Percentiles rank a stretch among this genome's conserved stretches.
These are phyloP conservation scores for Pseudocercospora pini-densiflorae DNA, from an alignment of 2,329 filamentous ascomycete genomes.

Conservation along the genomic window DNA sequence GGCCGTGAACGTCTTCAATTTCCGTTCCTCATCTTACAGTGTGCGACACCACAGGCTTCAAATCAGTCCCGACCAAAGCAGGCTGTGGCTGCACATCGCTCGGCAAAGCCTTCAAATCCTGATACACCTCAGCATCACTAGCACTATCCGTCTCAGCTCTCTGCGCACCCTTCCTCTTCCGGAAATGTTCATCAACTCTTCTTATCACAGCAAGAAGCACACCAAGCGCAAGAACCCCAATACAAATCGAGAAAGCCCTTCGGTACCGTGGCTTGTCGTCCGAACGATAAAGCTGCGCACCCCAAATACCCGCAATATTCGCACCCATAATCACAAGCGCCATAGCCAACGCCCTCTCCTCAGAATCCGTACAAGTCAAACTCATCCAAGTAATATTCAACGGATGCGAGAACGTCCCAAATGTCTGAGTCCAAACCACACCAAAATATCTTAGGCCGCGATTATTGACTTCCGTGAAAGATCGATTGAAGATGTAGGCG, in stretches of 20 bases:
- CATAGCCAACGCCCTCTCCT: constrained; percentile 64
- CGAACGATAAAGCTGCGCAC: constrained; percentile 62
- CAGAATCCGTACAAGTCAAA: constrained; percentile 59
- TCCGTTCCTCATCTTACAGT: no score
- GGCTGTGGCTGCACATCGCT: constrained; percentile 21
- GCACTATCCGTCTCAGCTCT: constrained; percentile 15
- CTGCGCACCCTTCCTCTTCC: constrained; percentile 14
- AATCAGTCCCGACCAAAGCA: no score
- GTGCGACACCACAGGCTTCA: no score
- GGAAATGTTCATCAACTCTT: constrained; percentile 49
- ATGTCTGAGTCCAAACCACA: constrained; percentile 61
- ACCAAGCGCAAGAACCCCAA: constrained; percentile 52
- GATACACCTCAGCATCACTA: constrained; percentile 6
- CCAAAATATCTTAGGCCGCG: constrained; percentile 57
- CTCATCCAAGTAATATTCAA: constrained; percentile 67
- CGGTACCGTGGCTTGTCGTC: constrained; percentile 59
- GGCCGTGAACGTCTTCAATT: no score
- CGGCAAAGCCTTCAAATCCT: constrained; percentile 17
- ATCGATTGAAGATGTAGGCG: constrained; percentile 60
- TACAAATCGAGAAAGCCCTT: constrained; percentile 55
- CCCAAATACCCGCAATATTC: constrained; percentile 65
- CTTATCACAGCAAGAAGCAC: constrained; percentile 48
- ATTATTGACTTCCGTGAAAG: constrained; percentile 53
- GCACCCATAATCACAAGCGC: constrained; percentile 66
- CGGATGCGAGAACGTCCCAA: constrained; percentile 60